Conservation (phyloP, 306 rosid species). For the Begonia peltatifolia region DNA sequence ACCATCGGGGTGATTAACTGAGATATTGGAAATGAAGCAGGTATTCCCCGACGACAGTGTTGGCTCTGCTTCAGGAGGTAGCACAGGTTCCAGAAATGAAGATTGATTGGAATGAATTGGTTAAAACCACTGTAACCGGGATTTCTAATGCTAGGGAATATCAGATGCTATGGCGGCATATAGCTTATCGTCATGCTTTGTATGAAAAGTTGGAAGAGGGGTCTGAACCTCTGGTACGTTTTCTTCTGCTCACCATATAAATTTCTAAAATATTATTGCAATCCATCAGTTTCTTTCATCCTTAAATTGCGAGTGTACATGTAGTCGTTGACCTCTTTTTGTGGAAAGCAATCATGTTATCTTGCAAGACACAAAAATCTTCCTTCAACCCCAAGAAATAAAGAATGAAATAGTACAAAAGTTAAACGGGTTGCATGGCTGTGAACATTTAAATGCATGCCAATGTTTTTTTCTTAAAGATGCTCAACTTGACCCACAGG, state of each 20-base stretch:
- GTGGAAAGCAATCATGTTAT: too few species aligned
- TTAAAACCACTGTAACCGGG: constrained; percentile 56
- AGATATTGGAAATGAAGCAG: constrained; percentile 16
- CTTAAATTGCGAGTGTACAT: too few species aligned
- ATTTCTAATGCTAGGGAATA: constrained; percentile 70
- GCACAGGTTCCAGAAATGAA: constrained; percentile 23
- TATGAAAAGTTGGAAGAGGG: constrained; percentile 27
- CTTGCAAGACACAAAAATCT: too few species aligned
- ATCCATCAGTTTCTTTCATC: too few species aligned
- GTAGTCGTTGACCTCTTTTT: too few species aligned
- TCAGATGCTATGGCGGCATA: constrained; percentile 90
- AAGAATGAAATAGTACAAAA: too few species aligned
- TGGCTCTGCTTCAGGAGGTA: constrained; percentile 64
- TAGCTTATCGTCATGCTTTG: constrained; percentile 52
- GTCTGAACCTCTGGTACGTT: constrained; percentile 48
- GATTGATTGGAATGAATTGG: constrained; percentile 71
- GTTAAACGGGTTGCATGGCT: too few species aligned
- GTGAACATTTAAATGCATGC: too few species aligned
- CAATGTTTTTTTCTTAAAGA: not conserved
- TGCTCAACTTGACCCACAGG: constrained; percentile 38
- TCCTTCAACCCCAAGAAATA: too few species aligned
- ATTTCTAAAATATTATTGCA: too few species aligned
- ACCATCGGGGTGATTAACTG: constrained; percentile 1
- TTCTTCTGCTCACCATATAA: too few species aligned
- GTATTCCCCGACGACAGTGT: constrained; percentile 37